Evolutionary conservation across 192 early-diverging fungal genomes (phyloP).

Genomic region (Coemansia umbellata): DNA sequence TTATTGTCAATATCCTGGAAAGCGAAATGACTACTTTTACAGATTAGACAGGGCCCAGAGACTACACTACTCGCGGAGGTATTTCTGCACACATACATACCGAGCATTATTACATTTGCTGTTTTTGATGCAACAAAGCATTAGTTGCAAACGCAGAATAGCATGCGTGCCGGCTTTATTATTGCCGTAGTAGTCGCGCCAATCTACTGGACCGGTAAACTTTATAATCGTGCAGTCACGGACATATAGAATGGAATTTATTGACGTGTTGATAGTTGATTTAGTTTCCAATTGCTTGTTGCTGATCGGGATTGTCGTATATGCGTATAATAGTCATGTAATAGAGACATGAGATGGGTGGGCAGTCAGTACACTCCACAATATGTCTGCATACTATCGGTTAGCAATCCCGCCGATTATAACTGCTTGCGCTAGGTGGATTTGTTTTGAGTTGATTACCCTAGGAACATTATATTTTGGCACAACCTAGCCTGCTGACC

Average conservation of each 20-base stretch:
- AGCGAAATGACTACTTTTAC: slow-evolving; percentile 62
- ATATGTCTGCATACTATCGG: slow-evolving; percentile 56
- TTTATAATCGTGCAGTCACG: slow-evolving; percentile 70
- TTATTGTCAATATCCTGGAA: slow-evolving; percentile 64
- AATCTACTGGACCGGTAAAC: slow-evolving; percentile 66
- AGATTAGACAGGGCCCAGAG: slow-evolving; percentile 66
- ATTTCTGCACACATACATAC: slow-evolving; percentile 62
- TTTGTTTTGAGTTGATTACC: slow-evolving; percentile 69
- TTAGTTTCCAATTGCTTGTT: slow-evolving; percentile 67
- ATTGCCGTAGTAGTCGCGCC: slow-evolving; percentile 65
- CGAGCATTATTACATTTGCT: slow-evolving; percentile 68
- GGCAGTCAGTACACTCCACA: slow-evolving; percentile 60
- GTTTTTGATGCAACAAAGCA: slow-evolving; percentile 79
- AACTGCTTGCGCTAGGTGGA: slow-evolving; percentile 79
- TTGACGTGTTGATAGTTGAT: slow-evolving; percentile 75
- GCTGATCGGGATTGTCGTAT: slow-evolving; percentile 59
- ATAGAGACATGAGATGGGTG: slow-evolving; percentile 81
- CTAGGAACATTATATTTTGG: slow-evolving; percentile 75
- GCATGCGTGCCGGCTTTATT: slow-evolving; percentile 74
- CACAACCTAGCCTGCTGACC: slow-evolving; percentile 65
- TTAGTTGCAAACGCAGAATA: slow-evolving; percentile 79
- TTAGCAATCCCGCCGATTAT: slow-evolving; percentile 78
- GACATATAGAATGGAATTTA: slow-evolving; percentile 62
- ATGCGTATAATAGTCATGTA: slow-evolving; percentile 58
- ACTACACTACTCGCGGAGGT: slow-evolving; percentile 57